A percentile compares a stretch with the other conserved stretches of the same genome.
These are phyloP conservation scores for Vanderwaltozyma yarrowii DNA, from an alignment of 805 yeast genomes.

Conservation along the genomic window DNA sequence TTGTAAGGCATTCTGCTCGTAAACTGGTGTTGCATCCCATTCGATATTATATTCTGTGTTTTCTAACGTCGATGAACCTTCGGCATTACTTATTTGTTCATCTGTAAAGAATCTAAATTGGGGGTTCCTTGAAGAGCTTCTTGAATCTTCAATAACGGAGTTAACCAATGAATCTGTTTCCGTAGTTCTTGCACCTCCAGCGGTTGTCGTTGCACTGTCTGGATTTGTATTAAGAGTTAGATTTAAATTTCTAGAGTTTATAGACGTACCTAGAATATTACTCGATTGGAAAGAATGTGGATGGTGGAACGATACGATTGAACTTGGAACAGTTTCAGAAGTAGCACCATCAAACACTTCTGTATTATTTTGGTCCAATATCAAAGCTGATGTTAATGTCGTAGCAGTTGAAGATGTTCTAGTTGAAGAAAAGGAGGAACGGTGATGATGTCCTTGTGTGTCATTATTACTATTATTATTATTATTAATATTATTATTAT, in stretches of 20 bases:
- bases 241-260: background rate
- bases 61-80: constrained; percentile 73
- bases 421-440: constrained; percentile 26
- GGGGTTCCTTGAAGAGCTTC: constrained; percentile 29
- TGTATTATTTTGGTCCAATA: constrained; percentile 47
- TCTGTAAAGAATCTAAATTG: constrained; percentile 74
- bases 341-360: constrained; percentile 76
- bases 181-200: constrained; percentile 24
- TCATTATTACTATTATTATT: background rate
- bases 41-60: constrained; percentile 64
- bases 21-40: constrained; percentile 48
- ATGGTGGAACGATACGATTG: constrained; percentile 68
- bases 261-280: constrained; percentile 3
- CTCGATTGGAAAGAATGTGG: constrained; percentile 41
- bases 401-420: constrained; percentile 28
- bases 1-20: constrained; percentile 36
- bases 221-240: background rate
- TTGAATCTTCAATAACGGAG: constrained; percentile 16
- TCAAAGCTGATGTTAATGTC: constrained; percentile 18
- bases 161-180: constrained; percentile 24
- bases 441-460: constrained; percentile 5
- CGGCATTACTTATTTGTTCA: constrained; percentile 77
- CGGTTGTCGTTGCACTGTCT: background rate
- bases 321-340: constrained; percentile 64
- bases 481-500: no score